Evolutionary conservation across 345 rosid species (phyloP).

Genomic region (Pistacia integerrima): DNA sequence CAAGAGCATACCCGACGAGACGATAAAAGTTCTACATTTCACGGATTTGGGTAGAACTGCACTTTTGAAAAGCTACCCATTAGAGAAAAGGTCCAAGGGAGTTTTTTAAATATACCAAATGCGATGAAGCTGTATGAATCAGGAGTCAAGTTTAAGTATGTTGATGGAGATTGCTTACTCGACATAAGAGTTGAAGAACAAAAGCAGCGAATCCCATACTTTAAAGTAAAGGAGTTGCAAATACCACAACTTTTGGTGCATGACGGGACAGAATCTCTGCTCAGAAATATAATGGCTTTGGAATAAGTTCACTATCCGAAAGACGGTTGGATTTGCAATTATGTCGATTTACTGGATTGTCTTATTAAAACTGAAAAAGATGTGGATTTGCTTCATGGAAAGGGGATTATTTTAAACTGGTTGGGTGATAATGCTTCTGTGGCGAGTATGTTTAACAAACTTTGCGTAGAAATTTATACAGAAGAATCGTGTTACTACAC

Average conservation of each 20-base stretch:
- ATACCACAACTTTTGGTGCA: background rate
- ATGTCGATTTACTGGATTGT: background rate
- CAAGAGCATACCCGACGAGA: too few relatives aligned
- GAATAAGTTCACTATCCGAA: background rate
- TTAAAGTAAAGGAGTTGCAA: background rate
- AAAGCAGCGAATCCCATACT: background rate
- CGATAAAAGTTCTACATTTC: too few relatives aligned
- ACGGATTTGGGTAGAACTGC: too few relatives aligned
- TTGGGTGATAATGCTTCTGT: background rate
- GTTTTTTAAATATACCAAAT: too few relatives aligned
- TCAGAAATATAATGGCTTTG: background rate
- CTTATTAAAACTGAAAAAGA: background rate
- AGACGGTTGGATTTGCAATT: background rate
- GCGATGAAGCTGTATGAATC: background rate
- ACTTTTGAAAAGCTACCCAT: too few relatives aligned
- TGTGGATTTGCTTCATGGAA: background rate
- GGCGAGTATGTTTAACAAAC: background rate
- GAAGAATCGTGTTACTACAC: background rate
- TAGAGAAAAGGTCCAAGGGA: too few relatives aligned
- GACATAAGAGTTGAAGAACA: background rate
- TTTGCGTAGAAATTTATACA: background rate
- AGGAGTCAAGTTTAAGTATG: background rate
- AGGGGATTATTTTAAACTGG: background rate
- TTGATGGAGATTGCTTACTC: background rate
- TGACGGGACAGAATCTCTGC: background rate